phyloP scores from a whole-genome alignment of 2,329 filamentous ascomycete genomes.

The Talaromyces funiculosus region DNA sequence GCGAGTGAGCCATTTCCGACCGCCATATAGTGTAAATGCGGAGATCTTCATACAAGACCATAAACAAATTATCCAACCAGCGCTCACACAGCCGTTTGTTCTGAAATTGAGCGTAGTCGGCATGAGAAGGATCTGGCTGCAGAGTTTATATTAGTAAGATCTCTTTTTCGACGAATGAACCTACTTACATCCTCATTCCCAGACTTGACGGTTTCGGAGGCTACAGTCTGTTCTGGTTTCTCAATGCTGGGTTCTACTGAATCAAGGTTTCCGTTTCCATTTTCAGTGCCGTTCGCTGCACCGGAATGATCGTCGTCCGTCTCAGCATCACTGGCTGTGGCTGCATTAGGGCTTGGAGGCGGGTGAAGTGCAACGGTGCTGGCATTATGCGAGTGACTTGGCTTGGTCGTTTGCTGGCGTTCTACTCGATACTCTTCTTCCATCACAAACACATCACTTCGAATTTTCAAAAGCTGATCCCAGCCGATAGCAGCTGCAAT shows the following conservation, averaged over 20 bases:
- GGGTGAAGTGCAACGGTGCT: conserved; percentile 74
- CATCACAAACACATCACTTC: conserved; percentile 98
- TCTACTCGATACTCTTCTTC: conserved; percentile 96
- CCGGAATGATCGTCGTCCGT: conserved; percentile 26
- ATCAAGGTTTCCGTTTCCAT: conserved; percentile 22
- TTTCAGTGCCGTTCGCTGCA: conserved; percentile 24
- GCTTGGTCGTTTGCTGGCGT: conserved; percentile 33
- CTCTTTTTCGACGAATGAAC: background rate
- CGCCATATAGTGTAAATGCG: conserved; percentile 99
- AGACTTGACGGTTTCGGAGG: conserved; percentile 69
- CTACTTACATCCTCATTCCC: conserved; percentile 63
- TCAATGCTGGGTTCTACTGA: conserved; percentile 49
- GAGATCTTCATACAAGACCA: conserved; percentile 97
- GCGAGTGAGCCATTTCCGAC: conserved; percentile 93
- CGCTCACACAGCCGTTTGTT: conserved; percentile 96
- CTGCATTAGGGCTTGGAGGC: conserved; percentile 49
- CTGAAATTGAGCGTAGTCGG: conserved; percentile 81
- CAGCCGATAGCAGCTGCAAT: conserved; percentile 96
- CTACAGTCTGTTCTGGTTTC: conserved; percentile 72
- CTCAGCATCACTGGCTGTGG: conserved; percentile 31
- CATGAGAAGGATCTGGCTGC: conserved; percentile 59
- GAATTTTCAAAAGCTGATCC: conserved; percentile 90
- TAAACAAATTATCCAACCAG: conserved; percentile 97
- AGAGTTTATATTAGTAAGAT: background rate
- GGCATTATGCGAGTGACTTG: conserved; percentile 54